Percentiles rank a stretch among this genome's conserved stretches.
phyloP scores from a whole-genome alignment of 2,329 filamentous ascomycete species.

The Penicillium sp. region DNA sequence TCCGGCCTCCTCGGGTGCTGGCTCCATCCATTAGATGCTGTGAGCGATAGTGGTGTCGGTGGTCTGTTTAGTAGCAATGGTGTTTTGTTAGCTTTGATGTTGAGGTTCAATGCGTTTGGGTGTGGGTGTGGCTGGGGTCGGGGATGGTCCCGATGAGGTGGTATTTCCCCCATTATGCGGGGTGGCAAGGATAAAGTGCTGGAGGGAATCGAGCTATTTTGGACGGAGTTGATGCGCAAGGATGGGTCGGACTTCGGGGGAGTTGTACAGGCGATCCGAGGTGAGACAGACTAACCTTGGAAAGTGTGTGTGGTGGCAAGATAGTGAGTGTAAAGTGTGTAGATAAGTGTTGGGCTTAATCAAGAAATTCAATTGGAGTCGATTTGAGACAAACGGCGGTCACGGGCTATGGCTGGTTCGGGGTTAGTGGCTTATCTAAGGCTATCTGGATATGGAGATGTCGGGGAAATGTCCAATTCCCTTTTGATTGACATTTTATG shows the following conservation, averaged over 20 bases:
- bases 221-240: not conserved
- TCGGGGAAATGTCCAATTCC: not conserved
- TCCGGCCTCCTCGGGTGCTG: constrained; percentile 41
- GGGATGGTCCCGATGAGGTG: not conserved
- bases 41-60: not conserved
- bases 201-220: not conserved
- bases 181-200: constrained; percentile 5
- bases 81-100: not conserved
- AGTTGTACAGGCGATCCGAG: not conserved
- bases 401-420: not conserved
- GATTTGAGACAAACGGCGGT: constrained; percentile 4
- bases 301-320: not conserved
- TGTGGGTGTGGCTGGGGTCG: not conserved
- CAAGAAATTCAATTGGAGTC: constrained; percentile 1
- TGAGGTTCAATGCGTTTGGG: not conserved
- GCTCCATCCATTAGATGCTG: constrained; percentile 44
- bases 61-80: not conserved
- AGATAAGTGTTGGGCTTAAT: not conserved
- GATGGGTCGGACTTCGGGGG: not conserved
- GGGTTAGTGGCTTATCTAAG: constrained; percentile 5
- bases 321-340: not conserved
- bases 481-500: not conserved
- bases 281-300: constrained; percentile 7
- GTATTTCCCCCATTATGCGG: not conserved
- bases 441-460: not conserved